Base-by-base conservation (phyloP, 352 stramenopile species). In the Globisporangium iwayamae region DNA sequence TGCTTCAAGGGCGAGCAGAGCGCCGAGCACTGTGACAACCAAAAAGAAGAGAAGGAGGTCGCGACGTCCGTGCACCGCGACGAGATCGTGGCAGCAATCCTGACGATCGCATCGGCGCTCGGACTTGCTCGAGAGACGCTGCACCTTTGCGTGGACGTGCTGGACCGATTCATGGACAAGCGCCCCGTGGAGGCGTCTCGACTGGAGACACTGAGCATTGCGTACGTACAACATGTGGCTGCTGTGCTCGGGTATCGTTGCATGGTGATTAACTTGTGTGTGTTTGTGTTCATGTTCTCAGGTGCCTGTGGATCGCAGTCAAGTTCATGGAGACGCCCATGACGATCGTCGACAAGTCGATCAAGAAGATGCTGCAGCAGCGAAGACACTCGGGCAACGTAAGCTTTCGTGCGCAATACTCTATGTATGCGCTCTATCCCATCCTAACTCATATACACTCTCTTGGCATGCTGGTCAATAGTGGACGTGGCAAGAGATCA, bases 401-500 rank as follows among this genome's bases (percentile, higher is more conserved):
- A 74, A 36, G 76, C 74, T 8, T 39, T 10, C 8, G 4, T 8
- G 4, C n/a, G 22, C 2, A 11, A 3, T 30, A 5, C 3, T 32
- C 20, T 20, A n/a, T 38, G 0, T 32, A 7, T 14, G 20, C 5
- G 10, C n/a, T 39, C 3, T 13, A 28, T 32, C n/a, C 8, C 14
- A 18, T 18, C 39, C 39, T 46, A 13, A 46, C 39, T 28, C 25
- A 28, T 28, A 28, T 28, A 28, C 25, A 28, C 25, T 28, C 25
- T 28, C 25, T 28, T 28, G 25, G 25, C 25, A 28, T 28, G 25
- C 25, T 28, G 25, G 25, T 28, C 10, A 56, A n/a, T 41, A 90
- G 79, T 90, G 79, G 81, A 87, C 75, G 0, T 90, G 79, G 79
- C 65, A 69, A 11, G 76, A 90, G 60, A 87, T 90, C 60, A 73